phyloP scores from a whole-genome alignment of 371 early-diverging fungal genomes.

The Lichtheimia hyalospora region DNA sequence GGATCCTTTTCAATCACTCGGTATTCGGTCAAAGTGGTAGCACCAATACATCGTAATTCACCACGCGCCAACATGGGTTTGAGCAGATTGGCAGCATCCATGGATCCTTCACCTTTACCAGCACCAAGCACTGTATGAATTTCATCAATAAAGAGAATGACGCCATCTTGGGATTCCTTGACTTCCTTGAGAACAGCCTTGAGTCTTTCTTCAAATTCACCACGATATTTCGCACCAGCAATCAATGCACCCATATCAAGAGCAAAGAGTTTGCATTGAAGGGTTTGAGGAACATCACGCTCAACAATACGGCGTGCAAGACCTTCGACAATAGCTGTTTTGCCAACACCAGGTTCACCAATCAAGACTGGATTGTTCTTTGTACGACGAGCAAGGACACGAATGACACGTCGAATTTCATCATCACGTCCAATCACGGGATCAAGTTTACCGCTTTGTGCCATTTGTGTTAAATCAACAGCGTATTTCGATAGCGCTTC shows the following conservation, averaged over 20 bases:
- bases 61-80: constrained; percentile 90
- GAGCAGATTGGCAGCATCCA: constrained; percentile 94
- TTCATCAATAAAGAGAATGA: constrained; percentile 99
- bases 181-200: constrained; percentile 97
- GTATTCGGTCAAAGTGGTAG: constrained; percentile 90
- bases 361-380: constrained; percentile 93
- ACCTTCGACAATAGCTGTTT: constrained; percentile 96
- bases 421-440: constrained; percentile 91
- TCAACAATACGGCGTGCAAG: constrained; percentile 96
- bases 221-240: constrained; percentile 91
- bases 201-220: constrained; percentile 99
- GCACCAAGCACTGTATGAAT: constrained; percentile 95
- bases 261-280: constrained; percentile 86
- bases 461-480: constrained; percentile 84
- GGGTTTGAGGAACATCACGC: constrained; percentile 89
- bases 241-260: constrained; percentile 95
- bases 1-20: constrained; percentile 85
- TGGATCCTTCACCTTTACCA: constrained; percentile 88
- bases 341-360: constrained; percentile 94
- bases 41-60: constrained; percentile 84
- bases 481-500: constrained; percentile 93
- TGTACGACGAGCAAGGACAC: constrained; percentile 79
- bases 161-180: constrained; percentile 82
- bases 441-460: constrained; percentile 74
- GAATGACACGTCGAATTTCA: constrained; percentile 82